Base-by-base conservation (phyloP, 495 filamentous ascomycete species). In the Tirmania nivea region DNA sequence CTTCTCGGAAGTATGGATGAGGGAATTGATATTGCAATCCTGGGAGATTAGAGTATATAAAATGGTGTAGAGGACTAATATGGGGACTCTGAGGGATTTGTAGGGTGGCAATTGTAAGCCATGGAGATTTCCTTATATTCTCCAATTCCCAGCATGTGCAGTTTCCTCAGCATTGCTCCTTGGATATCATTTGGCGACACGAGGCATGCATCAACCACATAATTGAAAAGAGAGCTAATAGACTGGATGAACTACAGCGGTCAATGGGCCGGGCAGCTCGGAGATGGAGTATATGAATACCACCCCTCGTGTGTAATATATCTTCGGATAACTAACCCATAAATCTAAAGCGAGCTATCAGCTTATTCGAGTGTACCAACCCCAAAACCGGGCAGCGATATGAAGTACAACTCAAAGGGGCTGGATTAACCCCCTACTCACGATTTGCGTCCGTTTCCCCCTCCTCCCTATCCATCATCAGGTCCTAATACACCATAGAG, bases 181-280 rank as follows among this genome's bases (percentile, higher is more conserved):
- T 25, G 25, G 5, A 25, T 25, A 25, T 5, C 25, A 31, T 31
- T 31, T 31, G 25, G 25, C 7, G 7, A 7, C 7, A n/a, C n/a
- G n/a, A 3, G 25, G 25, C 25, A 31, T 31, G 25, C n/a, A n/a
- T 31, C 25, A 31, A 31, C 25, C 25, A 7, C 25, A 31, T 31
- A 7, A 31, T 31, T 31, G 25, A 31, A 31, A 31, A 31, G 25
- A 31, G 2, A 31, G 25, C 25, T 31, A 31, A 31, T 31, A 31
- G 25, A 31, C 25, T 31, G 25, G 25, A 31, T 31, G 25, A 31
- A 31, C 25, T 31, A 31, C 39, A 45, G 39, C 63, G 86, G 86
- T 36, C 75, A 78, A 58, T 97, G 92, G 92, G 90, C 90, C 3
- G 86, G 88, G 8, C 90, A 97, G 66, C 78, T 97, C 10, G 90